Conservation (phyloP, 2,329 filamentous ascomycete genomes). For the Claviceps capensis region DNA sequence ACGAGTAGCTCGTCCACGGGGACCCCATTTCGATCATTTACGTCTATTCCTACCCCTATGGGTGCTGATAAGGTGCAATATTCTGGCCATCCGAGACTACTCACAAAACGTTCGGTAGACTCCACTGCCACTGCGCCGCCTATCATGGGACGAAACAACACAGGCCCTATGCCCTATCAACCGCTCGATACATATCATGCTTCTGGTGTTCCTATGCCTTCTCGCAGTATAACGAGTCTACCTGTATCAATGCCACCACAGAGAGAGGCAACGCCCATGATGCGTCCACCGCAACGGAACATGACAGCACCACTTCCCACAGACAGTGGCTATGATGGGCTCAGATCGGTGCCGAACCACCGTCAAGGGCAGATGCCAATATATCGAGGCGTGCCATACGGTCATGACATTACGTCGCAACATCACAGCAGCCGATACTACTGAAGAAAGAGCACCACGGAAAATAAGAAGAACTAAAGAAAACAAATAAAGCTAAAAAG, state of each 20-base stretch:
- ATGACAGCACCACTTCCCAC: conserved; percentile 27
- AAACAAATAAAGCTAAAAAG: not conserved
- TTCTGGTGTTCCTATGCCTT: conserved; percentile 7
- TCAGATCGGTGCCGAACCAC: conserved; percentile 15
- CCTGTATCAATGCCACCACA: conserved; percentile 10
- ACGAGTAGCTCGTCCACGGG: conserved; percentile 8
- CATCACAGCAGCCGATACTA: conserved; percentile 12
- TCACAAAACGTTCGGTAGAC: conserved; percentile 18
- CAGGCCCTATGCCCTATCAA: conserved; percentile 1
- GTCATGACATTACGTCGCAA: conserved; percentile 21
- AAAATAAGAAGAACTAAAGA: not conserved
- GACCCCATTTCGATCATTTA: conserved; percentile 11
- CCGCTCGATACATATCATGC: conserved; percentile 15
- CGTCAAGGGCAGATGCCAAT: conserved; percentile 7
- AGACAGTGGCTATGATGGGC: conserved; percentile 3
- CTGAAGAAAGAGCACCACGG: not conserved
- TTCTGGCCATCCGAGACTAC: conserved; percentile 19
- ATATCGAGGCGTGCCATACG: conserved; percentile 17
- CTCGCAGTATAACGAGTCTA: conserved; percentile 26
- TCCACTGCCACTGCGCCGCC: conserved; percentile 12
- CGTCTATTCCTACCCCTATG: conserved; percentile 18
- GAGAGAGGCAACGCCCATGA: conserved; percentile 17
- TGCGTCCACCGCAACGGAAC: conserved; percentile 27
- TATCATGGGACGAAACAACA: conserved; percentile 4
- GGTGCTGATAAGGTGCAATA: conserved; percentile 17